phyloP scores from a whole-genome alignment of 192 early-diverging fungal genomes.

The Coemansia sp. region DNA sequence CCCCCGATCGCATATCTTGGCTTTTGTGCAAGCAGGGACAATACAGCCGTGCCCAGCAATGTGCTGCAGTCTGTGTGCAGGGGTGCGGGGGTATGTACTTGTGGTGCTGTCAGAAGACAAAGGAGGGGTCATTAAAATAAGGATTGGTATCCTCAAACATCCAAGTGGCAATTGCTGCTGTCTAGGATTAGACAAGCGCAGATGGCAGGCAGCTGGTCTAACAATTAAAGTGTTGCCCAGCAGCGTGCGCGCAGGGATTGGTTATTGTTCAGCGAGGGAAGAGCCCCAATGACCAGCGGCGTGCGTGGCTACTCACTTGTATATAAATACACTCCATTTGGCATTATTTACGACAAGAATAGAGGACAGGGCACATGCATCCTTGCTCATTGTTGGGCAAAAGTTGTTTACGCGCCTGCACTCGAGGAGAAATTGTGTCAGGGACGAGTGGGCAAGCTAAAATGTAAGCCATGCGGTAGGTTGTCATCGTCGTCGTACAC shows the following conservation, averaged over 20 bases:
- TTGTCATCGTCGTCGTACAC: not conserved
- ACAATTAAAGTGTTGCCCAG: not conserved
- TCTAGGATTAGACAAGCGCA: not conserved
- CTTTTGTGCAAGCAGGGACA: not conserved
- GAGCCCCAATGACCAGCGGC: not conserved
- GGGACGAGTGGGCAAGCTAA: not conserved
- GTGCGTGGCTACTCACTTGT: not conserved
- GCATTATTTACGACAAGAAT: not conserved
- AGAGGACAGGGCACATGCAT: not conserved
- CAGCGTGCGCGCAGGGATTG: not conserved
- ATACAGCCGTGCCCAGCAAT: not conserved
- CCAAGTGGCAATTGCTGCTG: not conserved
- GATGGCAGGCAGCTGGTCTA: not conserved
- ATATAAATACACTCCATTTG: not conserved
- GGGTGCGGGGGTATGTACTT: not conserved
- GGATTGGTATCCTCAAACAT: not conserved
- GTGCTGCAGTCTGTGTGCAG: slow-evolving; percentile 3
- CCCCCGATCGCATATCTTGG: not conserved
- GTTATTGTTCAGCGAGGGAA: not conserved
- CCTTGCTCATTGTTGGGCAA: not conserved
- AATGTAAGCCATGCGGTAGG: not conserved
- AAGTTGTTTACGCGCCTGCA: not conserved
- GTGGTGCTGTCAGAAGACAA: not conserved
- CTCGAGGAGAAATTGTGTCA: not conserved
- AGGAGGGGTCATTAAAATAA: not conserved